Evolutionary conservation across 1,139 yeast species (phyloP).

Genomic region (Kodamaea alishanica): DNA sequence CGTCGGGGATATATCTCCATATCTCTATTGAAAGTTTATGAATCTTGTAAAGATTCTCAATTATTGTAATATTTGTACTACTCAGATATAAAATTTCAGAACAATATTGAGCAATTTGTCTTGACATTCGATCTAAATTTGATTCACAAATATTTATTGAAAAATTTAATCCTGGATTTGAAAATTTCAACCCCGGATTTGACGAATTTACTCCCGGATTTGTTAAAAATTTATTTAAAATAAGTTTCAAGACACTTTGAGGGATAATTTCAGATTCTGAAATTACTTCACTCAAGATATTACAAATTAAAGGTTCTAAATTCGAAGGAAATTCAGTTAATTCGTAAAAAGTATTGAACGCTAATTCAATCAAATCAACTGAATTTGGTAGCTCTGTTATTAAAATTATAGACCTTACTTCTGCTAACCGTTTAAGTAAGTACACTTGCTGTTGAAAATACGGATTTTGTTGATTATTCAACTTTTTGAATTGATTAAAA

Average conservation of each 20-base stretch:
- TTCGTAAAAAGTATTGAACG: constrained; percentile 65
- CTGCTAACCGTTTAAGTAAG: constrained; percentile 66
- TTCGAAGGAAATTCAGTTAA: constrained; percentile 42
- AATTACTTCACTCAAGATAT: constrained; percentile 70
- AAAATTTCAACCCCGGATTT: constrained; percentile 15
- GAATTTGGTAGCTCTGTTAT: constrained; percentile 73
- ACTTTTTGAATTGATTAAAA: constrained; percentile 55
- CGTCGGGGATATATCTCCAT: constrained; percentile 77
- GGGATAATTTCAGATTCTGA: constrained; percentile 75
- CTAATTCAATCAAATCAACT: constrained; percentile 47
- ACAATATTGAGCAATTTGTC: constrained; percentile 75
- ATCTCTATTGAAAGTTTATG: constrained; percentile 64
- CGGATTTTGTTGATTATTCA: constrained; percentile 59
- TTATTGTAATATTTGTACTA: constrained; percentile 22
- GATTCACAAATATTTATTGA: constrained; percentile 66
- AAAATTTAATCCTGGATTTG: constrained; percentile 61
- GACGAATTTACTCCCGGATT: constrained; percentile 16
- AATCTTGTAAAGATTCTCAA: constrained; percentile 50
- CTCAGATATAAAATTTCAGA: constrained; percentile 67
- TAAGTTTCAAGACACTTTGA: constrained; percentile 53
- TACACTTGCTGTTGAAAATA: constrained; percentile 66
- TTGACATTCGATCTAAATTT: constrained; percentile 71
- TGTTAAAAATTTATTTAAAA: constrained; percentile 50
- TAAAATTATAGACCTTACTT: constrained; percentile 74
- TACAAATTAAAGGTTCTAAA: constrained; percentile 59